These are phyloP conservation scores for Tilletia horrida DNA, from an alignment of 1,284 basidiomycete genomes.

Conservation along the genomic window DNA sequence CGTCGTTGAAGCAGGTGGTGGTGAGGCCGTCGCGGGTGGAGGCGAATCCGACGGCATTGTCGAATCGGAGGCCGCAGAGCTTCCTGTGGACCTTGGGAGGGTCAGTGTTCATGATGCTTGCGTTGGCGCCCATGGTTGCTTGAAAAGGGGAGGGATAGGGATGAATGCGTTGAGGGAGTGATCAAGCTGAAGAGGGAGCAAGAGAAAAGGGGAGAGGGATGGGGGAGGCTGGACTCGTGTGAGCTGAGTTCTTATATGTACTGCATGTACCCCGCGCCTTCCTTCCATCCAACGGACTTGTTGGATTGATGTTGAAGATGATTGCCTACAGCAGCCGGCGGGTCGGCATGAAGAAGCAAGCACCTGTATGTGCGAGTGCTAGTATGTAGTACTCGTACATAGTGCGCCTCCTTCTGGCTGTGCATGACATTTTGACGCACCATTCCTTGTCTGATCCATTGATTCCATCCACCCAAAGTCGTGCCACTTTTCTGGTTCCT, in stretches of 20 bases:
- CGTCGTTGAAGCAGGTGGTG: constrained; percentile 40
- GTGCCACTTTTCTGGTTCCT: too few relatives aligned
- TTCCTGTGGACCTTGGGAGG: constrained; percentile 3
- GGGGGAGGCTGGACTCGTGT: background rate
- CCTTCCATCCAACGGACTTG: too few relatives aligned
- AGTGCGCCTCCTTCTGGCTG: too few relatives aligned
- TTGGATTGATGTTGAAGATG: too few relatives aligned
- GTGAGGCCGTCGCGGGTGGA: constrained; percentile 26
- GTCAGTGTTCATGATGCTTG: constrained; percentile 13
- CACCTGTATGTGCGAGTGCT: too few relatives aligned
- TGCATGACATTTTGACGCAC: too few relatives aligned
- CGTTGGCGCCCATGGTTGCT: constrained; percentile 12
- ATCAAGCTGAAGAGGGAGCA: background rate
- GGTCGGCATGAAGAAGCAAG: too few relatives aligned
- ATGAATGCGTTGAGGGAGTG: background rate
- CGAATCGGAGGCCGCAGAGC: constrained; percentile 10
- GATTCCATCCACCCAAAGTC: too few relatives aligned
- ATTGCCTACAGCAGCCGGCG: too few relatives aligned
- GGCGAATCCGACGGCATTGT: constrained; percentile 21
- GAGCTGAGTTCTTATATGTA: background rate
- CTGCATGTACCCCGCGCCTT: too few relatives aligned
- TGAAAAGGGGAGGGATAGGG: background rate
- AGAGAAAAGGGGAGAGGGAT: background rate
- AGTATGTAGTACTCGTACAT: too few relatives aligned
- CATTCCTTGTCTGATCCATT: too few relatives aligned